Evolutionary conservation across 2,329 filamentous ascomycete species (phyloP).

Genomic region (Alternaria consortialis): DNA sequence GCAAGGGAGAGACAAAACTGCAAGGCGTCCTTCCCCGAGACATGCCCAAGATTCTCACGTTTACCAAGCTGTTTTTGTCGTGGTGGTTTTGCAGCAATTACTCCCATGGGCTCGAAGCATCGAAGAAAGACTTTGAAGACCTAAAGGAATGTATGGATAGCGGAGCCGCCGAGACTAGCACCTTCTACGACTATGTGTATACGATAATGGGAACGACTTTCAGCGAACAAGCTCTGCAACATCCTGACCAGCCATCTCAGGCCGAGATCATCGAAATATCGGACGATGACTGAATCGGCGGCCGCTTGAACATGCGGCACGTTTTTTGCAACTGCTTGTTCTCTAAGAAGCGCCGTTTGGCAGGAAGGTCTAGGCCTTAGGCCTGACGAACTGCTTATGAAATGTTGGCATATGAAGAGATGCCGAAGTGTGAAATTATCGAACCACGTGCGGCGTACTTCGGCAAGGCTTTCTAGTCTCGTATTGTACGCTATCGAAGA

Average conservation of each 20-base stretch:
- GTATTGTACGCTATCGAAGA: constrained; percentile 1
- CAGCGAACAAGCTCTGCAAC: constrained; percentile 28
- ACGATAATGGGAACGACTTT: constrained; percentile 38
- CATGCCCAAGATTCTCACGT: constrained; percentile 31
- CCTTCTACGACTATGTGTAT: constrained; percentile 39
- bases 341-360: not conserved
- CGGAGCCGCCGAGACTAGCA: constrained; percentile 21
- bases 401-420: not conserved
- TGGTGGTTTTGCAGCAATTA: constrained; percentile 47
- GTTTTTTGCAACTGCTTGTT: not conserved
- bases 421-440: constrained; percentile 11
- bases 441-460: constrained; percentile 12
- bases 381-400: not conserved
- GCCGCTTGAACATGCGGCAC: not conserved
- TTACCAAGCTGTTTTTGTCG: constrained; percentile 46
- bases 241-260: constrained; percentile 34
- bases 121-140: constrained; percentile 24
- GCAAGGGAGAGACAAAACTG: constrained; percentile 28
- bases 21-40: constrained; percentile 38
- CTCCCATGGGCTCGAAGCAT: constrained; percentile 14
- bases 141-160: constrained; percentile 24
- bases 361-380: constrained; percentile 5
- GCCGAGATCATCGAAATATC: constrained; percentile 43
- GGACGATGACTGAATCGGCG: constrained; percentile 26
- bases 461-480: constrained; percentile 7